A percentile compares a stretch with the other conserved stretches of the same genome.
These are phyloP conservation scores for Arthrobotrys conoides DNA, from an alignment of 2,329 filamentous ascomycete genomes.

Conservation along the genomic window DNA sequence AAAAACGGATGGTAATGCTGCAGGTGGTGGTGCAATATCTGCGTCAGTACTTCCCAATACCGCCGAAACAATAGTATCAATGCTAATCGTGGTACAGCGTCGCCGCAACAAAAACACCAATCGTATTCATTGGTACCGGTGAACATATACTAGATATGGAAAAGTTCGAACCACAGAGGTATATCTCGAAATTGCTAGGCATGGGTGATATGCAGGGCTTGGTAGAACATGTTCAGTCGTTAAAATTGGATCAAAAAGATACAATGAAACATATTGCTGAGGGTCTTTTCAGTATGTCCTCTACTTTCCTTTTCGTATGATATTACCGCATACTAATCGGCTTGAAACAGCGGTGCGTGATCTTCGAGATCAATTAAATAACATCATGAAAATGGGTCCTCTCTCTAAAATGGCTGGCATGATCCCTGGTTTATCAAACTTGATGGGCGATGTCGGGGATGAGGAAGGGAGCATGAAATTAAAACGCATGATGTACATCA, in stretches of 20 bases:
- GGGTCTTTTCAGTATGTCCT: slow-evolving; percentile 78
- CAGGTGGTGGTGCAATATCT: slow-evolving; percentile 96
- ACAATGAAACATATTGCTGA: slow-evolving; percentile 99
- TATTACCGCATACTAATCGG: background rate
- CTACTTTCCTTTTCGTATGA: background rate
- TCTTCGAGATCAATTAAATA: slow-evolving; percentile 91
- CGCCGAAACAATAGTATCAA: background rate
- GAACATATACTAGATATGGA: slow-evolving; percentile 98
- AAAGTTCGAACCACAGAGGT: slow-evolving; percentile 90
- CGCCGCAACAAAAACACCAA: slow-evolving; percentile 94
- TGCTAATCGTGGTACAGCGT: slow-evolving; percentile 69
- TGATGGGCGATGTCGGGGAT: slow-evolving; percentile 97
- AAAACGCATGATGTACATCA: slow-evolving; percentile 99
- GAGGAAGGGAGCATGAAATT: slow-evolving; percentile 94
- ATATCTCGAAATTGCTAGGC: slow-evolving; percentile 91
- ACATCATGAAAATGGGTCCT: slow-evolving; percentile 99
- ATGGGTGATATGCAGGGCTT: slow-evolving; percentile 98
- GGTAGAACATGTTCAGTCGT: slow-evolving; percentile 94
- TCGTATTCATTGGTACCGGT: slow-evolving; percentile 97
- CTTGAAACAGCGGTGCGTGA: slow-evolving; percentile 79
- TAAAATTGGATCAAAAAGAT: slow-evolving; percentile 97
- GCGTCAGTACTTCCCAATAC: slow-evolving; percentile 69
- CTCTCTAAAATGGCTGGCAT: slow-evolving; percentile 98
- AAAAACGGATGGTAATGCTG: slow-evolving; percentile 96
- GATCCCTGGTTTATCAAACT: slow-evolving; percentile 93